Evolutionary conservation across 139 green algal genomes (phyloP), one percentile per base, ranked within the genome.

Genomic region (Trebouxia sp.): DNA sequence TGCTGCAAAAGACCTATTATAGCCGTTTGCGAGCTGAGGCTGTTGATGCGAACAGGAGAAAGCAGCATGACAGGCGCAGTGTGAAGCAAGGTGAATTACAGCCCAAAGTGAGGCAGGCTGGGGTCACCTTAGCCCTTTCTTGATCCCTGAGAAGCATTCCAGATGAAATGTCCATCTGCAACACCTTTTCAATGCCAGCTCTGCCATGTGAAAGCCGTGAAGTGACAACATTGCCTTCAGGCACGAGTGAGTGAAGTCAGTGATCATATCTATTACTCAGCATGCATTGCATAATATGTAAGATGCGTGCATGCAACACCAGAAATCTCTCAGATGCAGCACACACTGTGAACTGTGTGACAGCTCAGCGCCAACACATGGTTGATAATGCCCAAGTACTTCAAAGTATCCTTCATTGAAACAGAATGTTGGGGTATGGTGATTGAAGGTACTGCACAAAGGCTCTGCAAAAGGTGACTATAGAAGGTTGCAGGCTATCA

Each of bases 71-170:
- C 4, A 28, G 50, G 20, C 4, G 2, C 50, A 58, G 26, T 17
- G 26, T 3, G 50, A 58, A 1, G n/a, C 50, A 58, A 1, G 22
- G 50, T 3, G 3, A 28, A 22, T 22, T 58, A 58, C 26, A 56
- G 48, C 50, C 5, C 26, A 2, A 22, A 22, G 6, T 55, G 41
- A n/a, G 42, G 8, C 26, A 26, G 38, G 3, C 2, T 58, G 50
- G 20, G 50, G 20, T 58, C 72, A 83, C 75, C 75, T 62, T 12
- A 39, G 69, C 69, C 38, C 32, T 26, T 22, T 51, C n/a, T 70
- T 87, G 24, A 9, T 85, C 72, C 2, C 84, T 66, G 9, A 80
- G 45, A 47, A 95, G 78, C 91, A 94, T 94, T 41, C 9, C 79
- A 15, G 48, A 56, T 0, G 86, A 92, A 1, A 76, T 70, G 83